Evolutionary conservation across 1,284 basidiomycete genomes (phyloP), one percentile per base, ranked within the genome.

Genomic region (Filobasidium uniguttulatum): DNA sequence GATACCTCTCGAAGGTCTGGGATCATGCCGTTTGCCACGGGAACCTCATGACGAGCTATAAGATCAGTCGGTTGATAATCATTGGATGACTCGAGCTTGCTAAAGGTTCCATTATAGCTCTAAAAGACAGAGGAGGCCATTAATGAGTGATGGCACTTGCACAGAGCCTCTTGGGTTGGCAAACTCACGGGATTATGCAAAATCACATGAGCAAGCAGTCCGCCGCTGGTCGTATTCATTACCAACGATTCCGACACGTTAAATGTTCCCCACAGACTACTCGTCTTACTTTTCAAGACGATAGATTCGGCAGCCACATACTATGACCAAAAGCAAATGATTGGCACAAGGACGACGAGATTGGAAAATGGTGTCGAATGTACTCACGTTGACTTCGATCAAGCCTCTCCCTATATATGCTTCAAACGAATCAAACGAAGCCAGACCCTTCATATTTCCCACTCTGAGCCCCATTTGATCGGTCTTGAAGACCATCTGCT

Each of bases 401-500:
- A 63, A 61, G 6, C 65, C 68, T 2, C 63, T 53, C 12, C 53
- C 49, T 12, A 59, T 57, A 3, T 48, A 45, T 0, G 65, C 44
- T 10, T 55, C 56, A 7, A 63, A 51, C 17, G 51, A 50, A 7
- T 61, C 63, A 45, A 68, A 64, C 3, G 57, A 45, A 14, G 54
- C 62, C 1, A 64, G 48, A 25, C 57, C 56, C 9, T 56, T 37
- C 51, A 66, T 52, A 35, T 64, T 50, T 23, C 68, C 68, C 9
- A 69, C 50, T 5, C 62, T 58, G 3, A 65, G 57, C 5, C 58
- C 56, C 66, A 69, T 67, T 15, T 58, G 57, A 29, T 65, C 62
- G n/a, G 46, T 51, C 7, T 35, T 22, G 2, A 55, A 26, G 5
- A 33, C 26, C 23, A 53, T 40, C 14, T 49, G 19, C 25, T 48